Evolutionary conservation across 2,329 filamentous ascomycete species (phyloP), one percentile per base, ranked within the genome.

Genomic region (Pseudogymnoascus sp.): DNA sequence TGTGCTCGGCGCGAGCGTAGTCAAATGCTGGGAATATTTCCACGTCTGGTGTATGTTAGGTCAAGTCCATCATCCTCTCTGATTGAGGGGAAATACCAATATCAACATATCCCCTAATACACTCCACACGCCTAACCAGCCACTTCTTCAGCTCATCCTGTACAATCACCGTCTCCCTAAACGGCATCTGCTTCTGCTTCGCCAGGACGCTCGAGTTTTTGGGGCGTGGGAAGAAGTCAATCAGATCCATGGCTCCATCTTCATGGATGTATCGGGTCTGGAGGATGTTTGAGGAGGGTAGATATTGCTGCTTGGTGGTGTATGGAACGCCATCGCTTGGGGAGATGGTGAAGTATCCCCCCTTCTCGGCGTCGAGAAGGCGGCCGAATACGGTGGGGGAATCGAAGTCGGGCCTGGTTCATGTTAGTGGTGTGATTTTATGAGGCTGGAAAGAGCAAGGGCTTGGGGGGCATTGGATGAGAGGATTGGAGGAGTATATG

Each of bases 241-340:
- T 78, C 31, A 92, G 72, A 62, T 89, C 87, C 9, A 89, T 83
- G 0, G 91, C 89, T 0, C 89, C 89, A 62, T 88, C 83, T 67
- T 92, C 89, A 65, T 88, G 83, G 66, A 91, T 87, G 72, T 88
- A 91, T n/a, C 88, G 81, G 1, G 89, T 92, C 72, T 91, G 86
- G 2, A 92, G 77, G 63, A 92, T 87, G 68, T 89, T 91, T 58
- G 86, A 87, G 8, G 85, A 88, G 0, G 88, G 88, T 2, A 91
- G 79, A 68, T 92, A 92, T 70, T 89, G 85, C 74, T 92, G 89
- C 72, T 92, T 92, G 36, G 85, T 90, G 2, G 87, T 90, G 68
- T 80, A 85, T 5, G 76, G 76, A 27, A 81, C 71, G 8, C 78
- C 73, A 1, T 75, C 67, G 2, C 80, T 79, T 21, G 84, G 81